Percentiles rank a stretch among this genome's conserved stretches.
Conservation (phyloP, 805 yeast species). For the Yarrowia deformans region DNA sequence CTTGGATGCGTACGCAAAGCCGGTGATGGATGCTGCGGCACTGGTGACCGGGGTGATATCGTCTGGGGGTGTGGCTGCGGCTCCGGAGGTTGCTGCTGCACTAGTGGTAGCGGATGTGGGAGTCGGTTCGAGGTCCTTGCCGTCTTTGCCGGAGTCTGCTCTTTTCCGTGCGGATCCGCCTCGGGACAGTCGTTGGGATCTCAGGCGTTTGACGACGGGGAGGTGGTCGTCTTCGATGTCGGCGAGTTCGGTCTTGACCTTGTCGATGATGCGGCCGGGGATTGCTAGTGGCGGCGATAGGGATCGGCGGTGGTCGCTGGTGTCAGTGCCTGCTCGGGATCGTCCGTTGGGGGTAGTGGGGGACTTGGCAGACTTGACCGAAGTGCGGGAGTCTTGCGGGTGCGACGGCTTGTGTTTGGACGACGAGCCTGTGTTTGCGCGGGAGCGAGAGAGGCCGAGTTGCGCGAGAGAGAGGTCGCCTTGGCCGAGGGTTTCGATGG, state of each 20-base stretch:
- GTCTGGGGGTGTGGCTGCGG: neutral
- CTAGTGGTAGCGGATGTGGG: neutral
- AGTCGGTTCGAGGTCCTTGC: conserved; percentile 3
- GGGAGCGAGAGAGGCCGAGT: conserved; percentile 42
- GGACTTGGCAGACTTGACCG: conserved; percentile 4
- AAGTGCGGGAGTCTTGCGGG: neutral
- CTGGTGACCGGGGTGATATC: conserved; percentile 20
- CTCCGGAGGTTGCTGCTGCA: neutral
- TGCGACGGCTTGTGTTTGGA: neutral
- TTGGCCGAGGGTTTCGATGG: conserved; percentile 46
- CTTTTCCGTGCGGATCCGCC: conserved; percentile 15
- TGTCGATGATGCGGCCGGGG: conserved; percentile 27
- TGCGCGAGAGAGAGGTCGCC: conserved; percentile 49
- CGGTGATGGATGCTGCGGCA: conserved; percentile 31
- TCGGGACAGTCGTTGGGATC: conserved; percentile 2
- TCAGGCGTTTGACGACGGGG: conserved; percentile 28
- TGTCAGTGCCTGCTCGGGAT: conserved; percentile 11
- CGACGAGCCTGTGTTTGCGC: conserved; percentile 33
- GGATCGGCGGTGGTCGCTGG: conserved; percentile 16
- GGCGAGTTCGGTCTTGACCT: conserved; percentile 27
- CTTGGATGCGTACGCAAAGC: conserved; percentile 40
- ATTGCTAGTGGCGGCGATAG: conserved; percentile 21
- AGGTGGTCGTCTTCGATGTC: conserved; percentile 27
- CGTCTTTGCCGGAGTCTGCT: conserved; percentile 7
- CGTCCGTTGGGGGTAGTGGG: conserved; percentile 23